Evolutionary conservation across 2,329 filamentous ascomycete genomes (phyloP), one percentile per base, ranked within the genome.

Genomic region (Helminthosporium solani): DNA sequence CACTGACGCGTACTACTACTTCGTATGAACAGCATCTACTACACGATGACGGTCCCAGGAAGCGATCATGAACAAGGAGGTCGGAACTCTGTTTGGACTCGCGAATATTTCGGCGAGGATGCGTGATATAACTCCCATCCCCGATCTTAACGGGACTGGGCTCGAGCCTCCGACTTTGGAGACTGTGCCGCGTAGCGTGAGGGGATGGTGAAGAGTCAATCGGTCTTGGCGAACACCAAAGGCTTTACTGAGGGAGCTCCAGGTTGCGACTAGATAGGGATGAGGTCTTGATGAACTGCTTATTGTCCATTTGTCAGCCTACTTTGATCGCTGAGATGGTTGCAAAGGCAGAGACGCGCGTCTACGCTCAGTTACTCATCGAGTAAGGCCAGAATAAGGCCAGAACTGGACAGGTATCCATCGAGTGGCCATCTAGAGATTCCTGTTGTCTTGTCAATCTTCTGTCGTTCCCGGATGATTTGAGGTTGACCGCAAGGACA

Each of bases 1-100:
- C 40, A 45, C 42, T 52, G 42, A 45, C 18, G 15, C 23, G 23
- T 25, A 25, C 9, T 9, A 25, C 23, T 5, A 25, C 23, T 6
- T 25, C 23, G 9, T n/a, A n/a, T 6, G 16, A 6, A 33, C 31
- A 9, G n/a, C n/a, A 9, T 9, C 27, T 30, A 30, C n/a, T 15
- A 9, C 23, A 43, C n/a, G n/a, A n/a, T n/a, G n/a, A n/a, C 9
- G 5, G 23, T 25, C 9, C 23, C 23, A 31, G 14, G 3, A 31
- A 12, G 14, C 28, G 14, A 14, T n/a, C 14, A 14, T 31, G 9
- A 31, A n/a, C 28, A 31, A 31, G 28, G 28, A 31, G 14, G 28
- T 15, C 27, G 11, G 12, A 12, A 31, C 28, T 4, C 14, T n/a
- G 28, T 31, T 31, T 31, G 7, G 6, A 31, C 9, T 12, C 12